phyloP scores from a whole-genome alignment of 2,329 filamentous ascomycete genomes.

The Simplicillium aogashimaense region DNA sequence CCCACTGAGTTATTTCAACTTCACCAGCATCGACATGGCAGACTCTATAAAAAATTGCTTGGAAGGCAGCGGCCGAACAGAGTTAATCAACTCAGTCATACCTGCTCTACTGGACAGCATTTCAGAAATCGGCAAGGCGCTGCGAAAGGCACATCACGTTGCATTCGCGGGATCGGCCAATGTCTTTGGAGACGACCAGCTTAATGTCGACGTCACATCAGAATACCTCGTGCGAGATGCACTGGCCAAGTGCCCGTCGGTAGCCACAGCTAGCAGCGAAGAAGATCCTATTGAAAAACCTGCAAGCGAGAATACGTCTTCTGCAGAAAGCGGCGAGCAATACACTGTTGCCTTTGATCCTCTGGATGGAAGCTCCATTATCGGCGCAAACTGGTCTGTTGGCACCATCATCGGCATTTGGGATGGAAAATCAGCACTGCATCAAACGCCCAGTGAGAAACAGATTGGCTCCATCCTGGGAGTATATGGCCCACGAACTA shows the following conservation, averaged over 20 bases:
- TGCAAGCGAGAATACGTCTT: slow-evolving; percentile 4
- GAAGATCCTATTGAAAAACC: slow-evolving; percentile 45
- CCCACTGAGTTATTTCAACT: too few species aligned
- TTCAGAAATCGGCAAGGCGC: slow-evolving; percentile 29
- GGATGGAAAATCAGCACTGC: slow-evolving; percentile 36
- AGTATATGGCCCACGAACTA: slow-evolving; percentile 44
- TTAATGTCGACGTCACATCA: slow-evolving; percentile 46
- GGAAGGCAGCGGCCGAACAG: background rate
- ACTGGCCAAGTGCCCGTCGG: slow-evolving; percentile 30
- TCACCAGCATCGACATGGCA: too few species aligned
- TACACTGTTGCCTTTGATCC: slow-evolving; percentile 56
- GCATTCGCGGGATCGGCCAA: slow-evolving; percentile 39
- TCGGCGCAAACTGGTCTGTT: slow-evolving; percentile 47
- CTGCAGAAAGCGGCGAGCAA: slow-evolving; percentile 20
- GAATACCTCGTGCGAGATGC: slow-evolving; percentile 36
- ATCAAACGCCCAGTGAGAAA: slow-evolving; percentile 22
- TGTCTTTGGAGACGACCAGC: slow-evolving; percentile 48
- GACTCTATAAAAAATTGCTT: too few species aligned
- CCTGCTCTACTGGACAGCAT: slow-evolving; percentile 37
- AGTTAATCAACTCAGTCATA: slow-evolving; percentile 27
- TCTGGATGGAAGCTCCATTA: slow-evolving; percentile 52
- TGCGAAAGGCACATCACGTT: slow-evolving; percentile 35
- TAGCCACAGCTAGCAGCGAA: slow-evolving; percentile 46
- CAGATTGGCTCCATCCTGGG: slow-evolving; percentile 42
- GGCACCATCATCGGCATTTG: slow-evolving; percentile 52